Percentiles rank a stretch among this genome's conserved stretches.
These are phyloP conservation scores for Lepidopterella palustris DNA, from an alignment of 495 filamentous ascomycete species.

Conservation along the genomic window DNA sequence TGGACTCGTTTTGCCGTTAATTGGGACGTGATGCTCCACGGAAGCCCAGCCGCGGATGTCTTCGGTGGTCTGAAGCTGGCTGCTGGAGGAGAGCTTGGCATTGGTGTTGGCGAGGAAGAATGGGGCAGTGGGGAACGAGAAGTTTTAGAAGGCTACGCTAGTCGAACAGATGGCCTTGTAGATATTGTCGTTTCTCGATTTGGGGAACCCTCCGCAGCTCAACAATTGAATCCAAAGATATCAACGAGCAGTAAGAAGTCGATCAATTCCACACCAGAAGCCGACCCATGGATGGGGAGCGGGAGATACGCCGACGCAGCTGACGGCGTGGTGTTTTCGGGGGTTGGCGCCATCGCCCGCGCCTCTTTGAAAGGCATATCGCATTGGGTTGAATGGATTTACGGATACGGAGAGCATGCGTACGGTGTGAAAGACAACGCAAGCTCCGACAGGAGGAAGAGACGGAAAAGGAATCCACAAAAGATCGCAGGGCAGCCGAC, in stretches of 20 bases:
- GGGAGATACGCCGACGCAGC: conserved; percentile 56
- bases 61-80: conserved; percentile 84
- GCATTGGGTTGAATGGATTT: conserved; percentile 79
- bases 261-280: conserved; percentile 11
- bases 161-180: conserved; percentile 59
- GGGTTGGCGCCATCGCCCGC: conserved; percentile 60
- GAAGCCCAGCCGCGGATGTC: conserved; percentile 74
- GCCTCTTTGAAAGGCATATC: conserved; percentile 59
- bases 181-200: conserved; percentile 85
- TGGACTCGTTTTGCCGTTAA: conserved; percentile 75
- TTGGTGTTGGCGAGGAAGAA: conserved; percentile 91
- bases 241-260: conserved; percentile 1
- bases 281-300: conserved; percentile 57
- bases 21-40: conserved; percentile 87
- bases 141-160: conserved; percentile 77
- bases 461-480: conserved; percentile 22
- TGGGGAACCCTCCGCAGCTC: conserved; percentile 47
- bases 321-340: conserved; percentile 81
- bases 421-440: conserved; percentile 78
- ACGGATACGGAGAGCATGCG: conserved; percentile 65
- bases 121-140: conserved; percentile 86
- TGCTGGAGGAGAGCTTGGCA: conserved; percentile 81
- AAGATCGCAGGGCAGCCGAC: neutral
- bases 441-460: conserved; percentile 41
- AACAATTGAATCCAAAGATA: conserved; percentile 5